Base-by-base conservation (phyloP, 805 yeast species). In the Sugiyamaella chiloensis region DNA sequence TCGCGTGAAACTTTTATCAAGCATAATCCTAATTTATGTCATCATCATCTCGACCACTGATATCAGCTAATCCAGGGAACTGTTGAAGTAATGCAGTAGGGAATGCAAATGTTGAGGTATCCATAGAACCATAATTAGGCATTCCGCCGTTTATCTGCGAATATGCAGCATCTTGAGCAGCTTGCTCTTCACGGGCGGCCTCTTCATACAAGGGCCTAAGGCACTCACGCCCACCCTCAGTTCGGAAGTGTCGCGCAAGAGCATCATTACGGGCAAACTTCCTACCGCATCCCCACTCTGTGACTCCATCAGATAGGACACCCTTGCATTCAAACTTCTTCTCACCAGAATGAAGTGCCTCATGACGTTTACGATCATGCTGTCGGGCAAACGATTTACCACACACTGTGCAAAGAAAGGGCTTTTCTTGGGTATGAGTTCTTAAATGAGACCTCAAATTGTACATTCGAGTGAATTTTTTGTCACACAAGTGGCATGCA, bases 401-500 rank as follows among this genome's bases (percentile, higher is more conserved):
- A 62, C 93, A 85, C 46, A 72, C 70, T 16, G 75, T 64, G 61
- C 93, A 85, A 40, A 74, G 73, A 66, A 70, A 84, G 4, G 93
- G 93, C 48, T 83, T 78, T 42, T 81, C 90, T 41, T 76, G 73
- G 4, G 87, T 81, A 62, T 85, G 99, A 0, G 98, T 91, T 50
- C 96, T 72, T 60, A 86, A 70, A 67, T 91, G 99, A 0, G 96
- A 87, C 57, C 91, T 87, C 55, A 91, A 71, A 62, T 93, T 93
- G 65, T 93, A 93, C 0, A 96, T 96, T 47, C 98, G 70, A 1
- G 98, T 91, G 63, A 91, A 91, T 42, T 83, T 71, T 66, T 88
- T 89, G 34, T 81, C 89, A 66, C 99, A 91, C 36, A 86, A 67
- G 50, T 82, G 81, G 64, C 98, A 91, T 68, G 62, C 84, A 65